Base-by-base conservation (phyloP, 805 yeast species). In the Yarrowia divulgata region DNA sequence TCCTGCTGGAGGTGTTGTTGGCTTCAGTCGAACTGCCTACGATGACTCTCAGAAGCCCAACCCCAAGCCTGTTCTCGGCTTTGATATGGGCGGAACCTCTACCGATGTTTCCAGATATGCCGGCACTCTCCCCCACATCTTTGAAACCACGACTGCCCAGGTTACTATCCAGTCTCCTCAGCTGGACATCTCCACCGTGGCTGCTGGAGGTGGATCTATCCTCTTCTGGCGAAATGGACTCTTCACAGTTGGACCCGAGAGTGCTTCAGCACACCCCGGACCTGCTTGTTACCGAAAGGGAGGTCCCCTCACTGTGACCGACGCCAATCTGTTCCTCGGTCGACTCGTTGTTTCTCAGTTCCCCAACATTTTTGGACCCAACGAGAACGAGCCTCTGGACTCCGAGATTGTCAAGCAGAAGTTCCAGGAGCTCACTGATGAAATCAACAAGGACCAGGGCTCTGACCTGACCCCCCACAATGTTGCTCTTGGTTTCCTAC, bases 1-100 rank as follows among this genome's bases (percentile, higher is more conserved):
- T 1, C 98, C 98, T 2, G 98, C 98, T 10, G 98, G 98, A 46
- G 98, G 98, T 63, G 97, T 94, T 70, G 97, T 94, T 42, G 98
- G 98, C 0, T 91, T 87, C 74, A 91, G 97, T 0, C 84, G 86
- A 67, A 93, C 98, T 0, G 90, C 97, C 71, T 91, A 83, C 76
- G 78, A 80, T 0, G 69, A 50, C 34, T 52, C 78, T 79, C 13
- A 83, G 84, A 32, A n/a, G 6, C 52, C 62, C 35, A 42, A 50
- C 32, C 60, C 60, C 18, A 57, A 52, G 35, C 93, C 97, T 0
- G 81, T 90, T 58, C 85, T 91, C 69, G 96, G 95, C 0, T 90
- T 91, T 73, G 97, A 91, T 77, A 90, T 91, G 93, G 97, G 97
- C 63, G 97, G 97, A 62, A 91, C 97, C 0, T 89, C 94, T 0